These are phyloP conservation scores for Zygosaccharomyces pseudorouxii DNA, from an alignment of 805 yeast genomes.

Conservation along the genomic window DNA sequence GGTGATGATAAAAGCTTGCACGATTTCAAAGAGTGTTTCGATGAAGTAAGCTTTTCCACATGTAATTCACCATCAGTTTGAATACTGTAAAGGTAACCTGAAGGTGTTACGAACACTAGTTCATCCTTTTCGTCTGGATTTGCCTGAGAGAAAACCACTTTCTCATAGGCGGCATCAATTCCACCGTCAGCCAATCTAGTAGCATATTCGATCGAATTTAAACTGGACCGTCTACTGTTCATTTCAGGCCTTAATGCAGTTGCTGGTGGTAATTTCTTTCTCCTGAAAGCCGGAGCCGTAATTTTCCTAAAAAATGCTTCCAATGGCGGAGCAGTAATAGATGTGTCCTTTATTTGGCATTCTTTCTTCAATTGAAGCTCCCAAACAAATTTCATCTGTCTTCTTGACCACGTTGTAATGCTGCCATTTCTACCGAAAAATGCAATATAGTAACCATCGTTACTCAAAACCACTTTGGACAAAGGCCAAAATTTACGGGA, in stretches of 20 bases:
- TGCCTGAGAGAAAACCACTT: conserved; percentile 6
- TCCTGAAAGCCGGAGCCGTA: conserved; percentile 43
- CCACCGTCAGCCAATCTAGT: conserved; percentile 24
- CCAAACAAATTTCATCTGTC: conserved; percentile 55
- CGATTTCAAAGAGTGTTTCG: conserved; percentile 38
- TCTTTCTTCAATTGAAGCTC: conserved; percentile 34
- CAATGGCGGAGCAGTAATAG: conserved; percentile 37
- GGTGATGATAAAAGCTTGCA: conserved; percentile 62
- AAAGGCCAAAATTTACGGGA: conserved; percentile 56
- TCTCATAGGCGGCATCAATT: conserved; percentile 20
- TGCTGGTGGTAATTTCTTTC: conserved; percentile 27
- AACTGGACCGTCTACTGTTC: conserved; percentile 9
- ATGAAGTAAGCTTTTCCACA: conserved; percentile 32
- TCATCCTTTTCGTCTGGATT: conserved; percentile 35
- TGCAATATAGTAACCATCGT: conserved; percentile 54
- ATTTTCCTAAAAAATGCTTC: conserved; percentile 58
- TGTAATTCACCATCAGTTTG: conserved; percentile 36
- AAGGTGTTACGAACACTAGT: conserved; percentile 47
- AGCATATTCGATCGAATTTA: conserved; percentile 13
- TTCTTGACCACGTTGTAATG: conserved; percentile 58
- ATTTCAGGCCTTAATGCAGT: conserved; percentile 1
- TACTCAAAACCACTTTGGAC: conserved; percentile 50
- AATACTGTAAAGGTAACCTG: conserved; percentile 47
- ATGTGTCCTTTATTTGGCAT: conserved; percentile 34
- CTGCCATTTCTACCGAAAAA: conserved; percentile 49